Evolutionary conservation across 192 early-diverging fungal genomes (phyloP).

Genomic region (Backusella tuberculispora): DNA sequence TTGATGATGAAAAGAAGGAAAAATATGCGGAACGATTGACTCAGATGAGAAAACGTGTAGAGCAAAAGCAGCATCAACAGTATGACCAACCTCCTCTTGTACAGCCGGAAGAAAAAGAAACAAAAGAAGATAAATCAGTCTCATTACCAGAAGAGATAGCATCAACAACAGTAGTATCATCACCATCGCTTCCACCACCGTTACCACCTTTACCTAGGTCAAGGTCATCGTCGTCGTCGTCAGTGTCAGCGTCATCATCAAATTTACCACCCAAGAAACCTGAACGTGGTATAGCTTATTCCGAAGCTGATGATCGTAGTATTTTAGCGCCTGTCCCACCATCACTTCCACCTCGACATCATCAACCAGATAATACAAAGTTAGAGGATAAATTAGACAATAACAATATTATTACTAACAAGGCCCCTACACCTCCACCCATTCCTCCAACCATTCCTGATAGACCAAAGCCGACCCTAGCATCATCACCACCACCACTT

Average conservation of each 20-base stretch:
- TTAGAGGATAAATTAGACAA: neutral
- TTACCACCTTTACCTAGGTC: too few species aligned
- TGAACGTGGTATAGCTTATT: neutral
- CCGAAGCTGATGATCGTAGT: neutral
- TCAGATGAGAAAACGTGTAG: slow-evolving; percentile 12
- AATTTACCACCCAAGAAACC: neutral
- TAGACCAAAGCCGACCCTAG: neutral
- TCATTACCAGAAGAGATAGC: neutral
- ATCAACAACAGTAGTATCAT: too few species aligned
- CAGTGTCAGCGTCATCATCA: neutral
- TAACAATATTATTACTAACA: neutral
- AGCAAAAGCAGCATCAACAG: neutral
- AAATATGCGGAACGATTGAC: slow-evolving; percentile 4
- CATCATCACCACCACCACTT: neutral
- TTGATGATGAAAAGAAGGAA: slow-evolving; percentile 14
- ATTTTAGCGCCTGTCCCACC: slow-evolving; percentile 3
- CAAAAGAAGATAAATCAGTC: neutral
- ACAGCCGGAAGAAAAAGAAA: neutral
- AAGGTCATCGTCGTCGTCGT: neutral
- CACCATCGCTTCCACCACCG: too few species aligned
- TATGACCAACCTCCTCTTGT: neutral
- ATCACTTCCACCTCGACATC: slow-evolving; percentile 2
- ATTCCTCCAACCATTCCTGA: neutral
- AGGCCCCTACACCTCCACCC: neutral
- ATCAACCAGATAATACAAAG: neutral